Percentiles rank a stretch among this genome's conserved stretches.
Evolutionary conservation across 768 basidiomycete genomes (phyloP).

Genomic region (Tricholoma saponaceum): DNA sequence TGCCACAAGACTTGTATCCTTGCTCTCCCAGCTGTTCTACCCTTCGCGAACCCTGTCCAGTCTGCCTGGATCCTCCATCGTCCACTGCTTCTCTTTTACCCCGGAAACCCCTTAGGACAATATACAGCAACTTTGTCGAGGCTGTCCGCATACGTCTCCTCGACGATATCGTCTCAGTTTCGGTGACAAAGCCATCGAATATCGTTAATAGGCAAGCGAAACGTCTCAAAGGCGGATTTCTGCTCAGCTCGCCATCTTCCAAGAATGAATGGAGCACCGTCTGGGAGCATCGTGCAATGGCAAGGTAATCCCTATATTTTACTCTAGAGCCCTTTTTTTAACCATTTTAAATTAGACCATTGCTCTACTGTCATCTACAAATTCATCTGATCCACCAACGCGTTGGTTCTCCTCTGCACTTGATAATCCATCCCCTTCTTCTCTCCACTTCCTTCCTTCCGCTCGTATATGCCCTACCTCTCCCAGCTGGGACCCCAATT

Average conservation of each 20-base stretch:
- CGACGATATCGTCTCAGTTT: slow-evolving; percentile 47
- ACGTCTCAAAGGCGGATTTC: slow-evolving; percentile 58
- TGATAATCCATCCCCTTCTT: slow-evolving; percentile 66
- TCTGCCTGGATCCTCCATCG: slow-evolving; percentile 25
- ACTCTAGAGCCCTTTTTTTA: slow-evolving; percentile 6
- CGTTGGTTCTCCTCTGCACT: slow-evolving; percentile 27
- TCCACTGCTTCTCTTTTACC: slow-evolving; percentile 30
- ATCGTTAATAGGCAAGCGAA: slow-evolving; percentile 31
- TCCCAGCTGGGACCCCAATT: slow-evolving; percentile 62
- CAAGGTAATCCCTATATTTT: slow-evolving; percentile 31
- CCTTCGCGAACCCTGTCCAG: slow-evolving; percentile 32
- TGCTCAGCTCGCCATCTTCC: slow-evolving; percentile 43
- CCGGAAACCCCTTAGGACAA: slow-evolving; percentile 36
- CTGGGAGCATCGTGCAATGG: slow-evolving; percentile 53
- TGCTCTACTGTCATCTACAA: slow-evolving; percentile 59
- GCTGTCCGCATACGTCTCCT: slow-evolving; percentile 56
- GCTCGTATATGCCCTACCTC: slow-evolving; percentile 37
- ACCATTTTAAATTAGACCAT: slow-evolving; percentile 38
- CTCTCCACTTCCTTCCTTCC: slow-evolving; percentile 55
- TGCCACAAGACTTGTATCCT: slow-evolving; percentile 48
- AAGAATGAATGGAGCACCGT: slow-evolving; percentile 60
- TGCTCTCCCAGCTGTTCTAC: slow-evolving; percentile 45
- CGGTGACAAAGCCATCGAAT: slow-evolving; percentile 28
- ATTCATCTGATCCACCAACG: slow-evolving; percentile 36
- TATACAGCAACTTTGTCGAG: slow-evolving; percentile 52